Base-by-base conservation (phyloP, 169 alveolate genomes). In the Fabrea salina region DNA sequence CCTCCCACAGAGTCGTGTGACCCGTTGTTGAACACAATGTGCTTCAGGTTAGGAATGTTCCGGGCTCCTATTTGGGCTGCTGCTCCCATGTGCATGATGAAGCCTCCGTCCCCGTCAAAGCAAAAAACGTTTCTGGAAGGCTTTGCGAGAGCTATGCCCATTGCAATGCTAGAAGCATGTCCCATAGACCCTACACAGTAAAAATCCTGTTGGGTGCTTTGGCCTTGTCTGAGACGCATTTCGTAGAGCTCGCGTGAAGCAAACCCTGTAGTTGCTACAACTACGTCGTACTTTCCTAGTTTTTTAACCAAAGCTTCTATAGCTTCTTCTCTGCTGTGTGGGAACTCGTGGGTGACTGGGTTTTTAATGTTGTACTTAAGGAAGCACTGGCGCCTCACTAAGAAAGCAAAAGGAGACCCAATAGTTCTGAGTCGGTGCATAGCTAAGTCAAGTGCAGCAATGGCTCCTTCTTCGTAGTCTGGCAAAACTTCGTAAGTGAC, bases 71-170 rank as follows among this genome's bases (percentile, higher is more conserved):
- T 76, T 22, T 75, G 64, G 16, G 91, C 85, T 82, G 88, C 80
- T 22, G 91, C 80, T 13, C 95, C 95, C 88, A 90, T 58, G 70
- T 90, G 95, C 95, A 90, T 90, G 5, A 90, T 43, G 33, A 77
- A 70, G 13, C 92, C 95, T 13, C 95, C 95, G 81, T 90, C 95
- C 7, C 95, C 95, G 82, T 90, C 95, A 40, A 90, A 79, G 59
- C 92, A 86, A 72, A 82, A 80, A 1, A 90, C 88, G 53, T 77
- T 61, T 58, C 80, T 66, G n/a, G 68, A 7, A 43, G 84, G 68
- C 71, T 75, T 79, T 39, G 80, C 75, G 72, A 70, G 50, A 61
- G 90, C 86, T 51, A 74, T 85, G 61, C 95, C 95, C 22, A 86
- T 59, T n/a, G 92, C 92, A 33, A 87, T 87, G 33, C 89, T 75